phyloP scores from a whole-genome alignment of 306 rosid species.

The Vigna radiata region DNA sequence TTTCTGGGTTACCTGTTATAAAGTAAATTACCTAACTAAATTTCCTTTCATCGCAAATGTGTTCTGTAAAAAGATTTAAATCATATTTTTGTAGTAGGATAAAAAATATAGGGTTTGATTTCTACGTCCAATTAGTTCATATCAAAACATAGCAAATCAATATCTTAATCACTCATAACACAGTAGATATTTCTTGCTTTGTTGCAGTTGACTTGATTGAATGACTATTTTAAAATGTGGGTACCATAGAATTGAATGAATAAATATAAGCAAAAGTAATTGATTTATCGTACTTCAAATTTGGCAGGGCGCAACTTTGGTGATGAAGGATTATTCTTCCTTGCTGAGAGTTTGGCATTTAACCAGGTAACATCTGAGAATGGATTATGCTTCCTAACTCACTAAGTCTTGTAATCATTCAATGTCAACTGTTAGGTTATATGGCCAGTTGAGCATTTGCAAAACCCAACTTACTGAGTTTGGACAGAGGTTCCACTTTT shows the following conservation, averaged over 20 bases:
- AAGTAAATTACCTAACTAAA: constrained; percentile 20
- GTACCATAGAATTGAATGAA: constrained; percentile 17
- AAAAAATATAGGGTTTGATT: constrained; percentile 6
- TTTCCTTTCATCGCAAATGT: constrained; percentile 1
- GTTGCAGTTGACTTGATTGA: constrained; percentile 9
- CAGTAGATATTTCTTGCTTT: constrained; percentile 18
- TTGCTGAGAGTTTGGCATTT: constrained; percentile 86
- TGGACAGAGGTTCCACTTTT: background rate
- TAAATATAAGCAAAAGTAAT: constrained; percentile 22
- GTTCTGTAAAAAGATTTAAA: constrained; percentile 27
- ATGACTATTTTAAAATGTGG: background rate
- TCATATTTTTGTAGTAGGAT: background rate
- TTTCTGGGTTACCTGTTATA: no score
- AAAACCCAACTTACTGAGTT: background rate
- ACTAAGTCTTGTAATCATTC: constrained; percentile 20
- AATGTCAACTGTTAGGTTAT: background rate
- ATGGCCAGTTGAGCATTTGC: constrained; percentile 5
- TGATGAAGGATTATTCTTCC: constrained; percentile 86
- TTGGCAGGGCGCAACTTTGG: constrained; percentile 94
- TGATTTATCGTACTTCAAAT: constrained; percentile 23
- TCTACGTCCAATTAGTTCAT: constrained; percentile 17
- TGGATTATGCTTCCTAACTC: constrained; percentile 19
- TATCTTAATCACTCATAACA: constrained; percentile 25
- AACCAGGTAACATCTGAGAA: constrained; percentile 68
- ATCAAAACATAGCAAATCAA: constrained; percentile 4